Base-by-base conservation (phyloP, 139 green algal species). In the Tetradesmus obliquus region DNA sequence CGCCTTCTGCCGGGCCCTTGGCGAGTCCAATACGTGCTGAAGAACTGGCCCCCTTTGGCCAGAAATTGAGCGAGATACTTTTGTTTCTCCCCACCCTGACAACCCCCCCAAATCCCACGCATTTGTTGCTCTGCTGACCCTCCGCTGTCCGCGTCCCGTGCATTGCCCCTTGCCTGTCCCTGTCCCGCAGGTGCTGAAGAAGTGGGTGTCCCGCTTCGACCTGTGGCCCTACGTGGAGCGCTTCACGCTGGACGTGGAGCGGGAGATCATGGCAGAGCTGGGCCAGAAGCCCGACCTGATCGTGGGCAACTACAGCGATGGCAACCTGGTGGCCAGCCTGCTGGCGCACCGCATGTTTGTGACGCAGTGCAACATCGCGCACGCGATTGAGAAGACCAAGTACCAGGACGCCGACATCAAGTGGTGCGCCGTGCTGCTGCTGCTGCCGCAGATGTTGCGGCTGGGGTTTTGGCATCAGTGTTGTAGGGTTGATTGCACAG, bases 311-410 rank as follows among this genome's bases (percentile, higher is more conserved):
- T 98, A 98, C 94, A 96, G 72, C 32, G 97, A 98, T 89, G 97
- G 97, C 91, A 97, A 97, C 93, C 92, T 98, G 82, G 97, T 98
- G 71, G 97, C 97, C 9, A 93, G 93, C 3, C 94, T 98, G 81
- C 95, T 98, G 93, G 69, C 89, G 89, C 82, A 84, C 79, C 51
- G 89, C 62, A 92, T 92, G 88, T 92, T 88, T 74, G 88, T 92
- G 1, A 98, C 95, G 32, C 95, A 97, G 90, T 97, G 95, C 89
- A 97, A 96, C 94, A 98, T 98, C 74, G 97, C 97, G 24, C 97
- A 98, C 87, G 97, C 97, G 10, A 91, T 98, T 72, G 97, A 98
- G 93, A 98, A 97, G 93, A 97, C 96, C 86, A 98, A 98, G 93
- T 97, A 97, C 89, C 72, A 94, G 54, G 94, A 97, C 58, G 95